A percentile compares a stretch with the other conserved stretches of the same genome.
phyloP scores from a whole-genome alignment of 192 early-diverging fungal species.

The Umbelopsis vinacea region DNA sequence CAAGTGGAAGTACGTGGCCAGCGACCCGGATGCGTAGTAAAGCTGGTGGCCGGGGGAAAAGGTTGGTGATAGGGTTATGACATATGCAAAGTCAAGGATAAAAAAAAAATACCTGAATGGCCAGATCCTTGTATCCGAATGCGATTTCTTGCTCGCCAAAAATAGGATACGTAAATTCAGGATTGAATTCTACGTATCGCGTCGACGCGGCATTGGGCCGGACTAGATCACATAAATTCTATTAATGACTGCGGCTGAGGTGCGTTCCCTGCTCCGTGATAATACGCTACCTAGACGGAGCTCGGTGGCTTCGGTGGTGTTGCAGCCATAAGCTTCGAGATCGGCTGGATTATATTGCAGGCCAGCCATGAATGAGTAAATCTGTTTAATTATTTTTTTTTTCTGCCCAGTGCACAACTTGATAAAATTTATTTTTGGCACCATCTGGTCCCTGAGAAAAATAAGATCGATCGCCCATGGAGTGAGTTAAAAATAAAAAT shows the following conservation, averaged over 20 bases:
- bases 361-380: not conserved
- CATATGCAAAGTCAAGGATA: slow-evolving; percentile 14
- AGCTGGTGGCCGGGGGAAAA: slow-evolving; percentile 52
- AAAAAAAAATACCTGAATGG: slow-evolving; percentile 65
- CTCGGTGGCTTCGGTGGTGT: slow-evolving; percentile 32
- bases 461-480: too few relatives aligned
- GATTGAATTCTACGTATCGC: slow-evolving; percentile 63
- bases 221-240: slow-evolving; percentile 12
- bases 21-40: slow-evolving; percentile 77
- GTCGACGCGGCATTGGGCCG: not conserved
- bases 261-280: too few relatives aligned
- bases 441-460: too few relatives aligned
- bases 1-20: slow-evolving; percentile 73
- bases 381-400: too few relatives aligned
- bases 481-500: too few relatives aligned
- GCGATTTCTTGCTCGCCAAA: slow-evolving; percentile 89
- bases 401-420: too few relatives aligned
- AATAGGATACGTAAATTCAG: slow-evolving; percentile 86
- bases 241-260: not conserved
- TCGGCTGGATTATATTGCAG: slow-evolving; percentile 25
- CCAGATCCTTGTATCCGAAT: slow-evolving; percentile 88
- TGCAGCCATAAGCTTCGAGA: slow-evolving; percentile 28
- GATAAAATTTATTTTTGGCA: not conserved
- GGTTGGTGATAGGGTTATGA: not conserved
- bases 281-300: slow-evolving; percentile 28